A percentile compares a stretch with the other conserved stretches of the same genome.
phyloP scores from a whole-genome alignment of 2,329 filamentous ascomycete genomes.

The Gaeumannomyces tritici region DNA sequence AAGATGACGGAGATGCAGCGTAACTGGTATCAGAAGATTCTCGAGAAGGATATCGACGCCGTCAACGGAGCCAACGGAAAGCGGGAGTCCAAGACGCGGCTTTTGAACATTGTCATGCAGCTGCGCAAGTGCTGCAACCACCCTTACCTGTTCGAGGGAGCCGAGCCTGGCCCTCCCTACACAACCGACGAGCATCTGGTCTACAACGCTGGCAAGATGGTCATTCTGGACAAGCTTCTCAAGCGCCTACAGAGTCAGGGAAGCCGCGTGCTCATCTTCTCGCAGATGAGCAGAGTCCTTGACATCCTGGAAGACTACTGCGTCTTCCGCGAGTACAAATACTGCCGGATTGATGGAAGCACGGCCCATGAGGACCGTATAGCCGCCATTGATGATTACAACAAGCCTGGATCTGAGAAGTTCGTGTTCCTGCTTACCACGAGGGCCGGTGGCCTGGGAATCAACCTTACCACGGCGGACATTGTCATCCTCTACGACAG shows the following conservation, averaged over 20 bases:
- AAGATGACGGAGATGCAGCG: conserved; percentile 99
- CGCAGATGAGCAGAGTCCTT: conserved; percentile 94
- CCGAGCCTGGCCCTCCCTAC: conserved; percentile 93
- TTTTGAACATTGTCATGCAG: conserved; percentile 99
- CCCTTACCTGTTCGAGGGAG: conserved; percentile 94
- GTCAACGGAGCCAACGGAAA: conserved; percentile 96
- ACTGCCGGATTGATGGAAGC: conserved; percentile 93
- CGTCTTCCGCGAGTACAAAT: conserved; percentile 88
- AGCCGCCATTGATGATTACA: conserved; percentile 96
- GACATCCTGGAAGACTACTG: conserved; percentile 98
- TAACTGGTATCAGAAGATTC: conserved; percentile 98
- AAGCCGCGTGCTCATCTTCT: conserved; percentile 96
- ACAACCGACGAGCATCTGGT: conserved; percentile 96
- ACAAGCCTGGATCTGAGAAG: conserved; percentile 89
- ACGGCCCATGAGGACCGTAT: conserved; percentile 98
- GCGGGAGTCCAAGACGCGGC: conserved; percentile 90
- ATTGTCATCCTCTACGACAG: conserved; percentile 96
- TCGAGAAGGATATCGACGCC: conserved; percentile 98
- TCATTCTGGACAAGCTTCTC: conserved; percentile 86
- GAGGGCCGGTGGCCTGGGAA: conserved; percentile 88
- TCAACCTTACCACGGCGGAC: conserved; percentile 91
- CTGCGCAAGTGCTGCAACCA: conserved; percentile 98
- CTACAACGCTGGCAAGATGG: conserved; percentile 94
- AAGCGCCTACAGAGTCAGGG: conserved; percentile 75
- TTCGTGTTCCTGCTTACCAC: conserved; percentile 95